phyloP scores from a whole-genome alignment of 1,284 basidiomycete species.

The Malassezia sp. region DNA sequence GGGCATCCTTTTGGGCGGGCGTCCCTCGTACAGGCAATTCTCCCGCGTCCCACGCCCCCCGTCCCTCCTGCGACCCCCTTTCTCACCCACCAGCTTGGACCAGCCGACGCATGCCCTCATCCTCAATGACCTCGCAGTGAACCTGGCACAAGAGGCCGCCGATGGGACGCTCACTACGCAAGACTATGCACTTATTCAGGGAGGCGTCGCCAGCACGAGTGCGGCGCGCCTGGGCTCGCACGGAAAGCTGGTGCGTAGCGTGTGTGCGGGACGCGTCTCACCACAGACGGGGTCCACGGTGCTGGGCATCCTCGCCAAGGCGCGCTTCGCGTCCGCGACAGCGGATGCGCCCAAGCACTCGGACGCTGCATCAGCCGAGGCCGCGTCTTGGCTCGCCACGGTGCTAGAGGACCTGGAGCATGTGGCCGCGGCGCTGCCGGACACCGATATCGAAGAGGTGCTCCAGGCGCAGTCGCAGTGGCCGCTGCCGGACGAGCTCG shows the following conservation, averaged over 20 bases:
- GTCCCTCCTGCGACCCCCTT: background rate
- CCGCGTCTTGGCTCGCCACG: background rate
- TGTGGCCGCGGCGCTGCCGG: constrained; percentile 22
- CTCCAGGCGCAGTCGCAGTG: constrained; percentile 24
- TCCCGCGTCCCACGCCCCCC: background rate
- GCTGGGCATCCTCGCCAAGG: constrained; percentile 37
- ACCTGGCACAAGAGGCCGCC: constrained; percentile 48
- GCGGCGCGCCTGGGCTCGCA: constrained; percentile 2
- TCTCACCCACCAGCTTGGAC: constrained; percentile 31
- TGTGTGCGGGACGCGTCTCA: background rate
- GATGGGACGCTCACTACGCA: background rate
- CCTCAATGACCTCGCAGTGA: constrained; percentile 64
- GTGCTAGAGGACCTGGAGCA: constrained; percentile 7
- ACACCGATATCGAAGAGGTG: constrained; percentile 25
- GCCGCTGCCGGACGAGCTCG: constrained; percentile 39
- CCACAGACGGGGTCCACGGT: constrained; percentile 24
- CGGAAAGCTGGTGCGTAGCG: constrained; percentile 10
- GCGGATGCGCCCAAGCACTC: constrained; percentile 23
- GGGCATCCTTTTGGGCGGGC: background rate
- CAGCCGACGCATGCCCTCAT: constrained; percentile 67
- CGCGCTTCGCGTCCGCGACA: constrained; percentile 37
- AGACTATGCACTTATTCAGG: constrained; percentile 10
- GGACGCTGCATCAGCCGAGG: constrained; percentile 13
- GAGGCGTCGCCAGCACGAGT: background rate
- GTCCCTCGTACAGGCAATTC: background rate